Evolutionary conservation across 257 asterid species (phyloP).

Genomic region (Oldenlandia corymbosa): DNA sequence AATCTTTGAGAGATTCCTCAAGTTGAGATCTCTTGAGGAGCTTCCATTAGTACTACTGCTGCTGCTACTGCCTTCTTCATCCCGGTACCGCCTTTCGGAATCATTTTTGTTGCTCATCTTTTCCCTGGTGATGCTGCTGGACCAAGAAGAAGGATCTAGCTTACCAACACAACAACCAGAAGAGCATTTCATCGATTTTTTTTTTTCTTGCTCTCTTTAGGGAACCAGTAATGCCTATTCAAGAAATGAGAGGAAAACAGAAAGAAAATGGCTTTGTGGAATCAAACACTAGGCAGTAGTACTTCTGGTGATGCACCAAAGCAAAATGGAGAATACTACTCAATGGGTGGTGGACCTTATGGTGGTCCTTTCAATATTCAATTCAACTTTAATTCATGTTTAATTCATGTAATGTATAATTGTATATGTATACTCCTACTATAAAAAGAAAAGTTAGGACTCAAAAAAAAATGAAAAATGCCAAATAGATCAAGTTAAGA

Average conservation of each 20-base stretch:
- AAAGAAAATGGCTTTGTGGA: too few species aligned
- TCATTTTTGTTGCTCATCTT: not conserved
- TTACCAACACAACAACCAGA: not conserved
- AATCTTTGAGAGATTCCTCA: constrained; percentile 60
- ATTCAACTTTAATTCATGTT: too few species aligned
- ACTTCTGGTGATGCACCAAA: not conserved
- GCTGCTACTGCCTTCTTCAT: not conserved
- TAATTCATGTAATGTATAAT: too few species aligned
- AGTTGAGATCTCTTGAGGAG: constrained; percentile 41
- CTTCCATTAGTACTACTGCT: too few species aligned
- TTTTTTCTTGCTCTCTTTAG: too few species aligned
- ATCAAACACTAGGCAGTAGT: too few species aligned
- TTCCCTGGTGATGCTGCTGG: not conserved
- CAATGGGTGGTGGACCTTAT: not conserved
- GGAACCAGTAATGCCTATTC: too few species aligned
- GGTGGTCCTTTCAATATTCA: not conserved
- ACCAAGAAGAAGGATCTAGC: not conserved
- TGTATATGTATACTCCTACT: too few species aligned
- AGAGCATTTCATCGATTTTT: constrained; percentile 6
- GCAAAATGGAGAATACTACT: not conserved
- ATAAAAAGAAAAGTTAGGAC: not conserved
- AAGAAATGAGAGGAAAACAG: too few species aligned
- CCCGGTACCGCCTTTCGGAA: not conserved
- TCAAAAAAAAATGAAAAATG: too few species aligned
- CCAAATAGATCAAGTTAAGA: too few species aligned